Conservation (phyloP, 306 rosid species). For the Sicyos edulis region DNA sequence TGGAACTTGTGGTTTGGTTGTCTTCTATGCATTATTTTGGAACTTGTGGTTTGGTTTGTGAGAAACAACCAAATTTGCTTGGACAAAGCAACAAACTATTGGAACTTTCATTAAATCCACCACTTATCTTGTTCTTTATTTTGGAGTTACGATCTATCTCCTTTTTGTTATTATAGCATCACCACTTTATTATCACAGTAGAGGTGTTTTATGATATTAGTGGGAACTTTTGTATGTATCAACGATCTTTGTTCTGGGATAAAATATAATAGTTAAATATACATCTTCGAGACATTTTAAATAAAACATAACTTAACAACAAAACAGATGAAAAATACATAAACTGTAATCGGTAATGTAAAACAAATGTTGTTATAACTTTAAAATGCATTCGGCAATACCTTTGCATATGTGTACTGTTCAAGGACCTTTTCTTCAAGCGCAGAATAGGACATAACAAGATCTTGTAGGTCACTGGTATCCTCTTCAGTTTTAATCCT, state of each 20-base stretch:
- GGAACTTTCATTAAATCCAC: no score
- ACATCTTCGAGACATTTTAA: background rate
- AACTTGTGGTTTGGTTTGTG: no score
- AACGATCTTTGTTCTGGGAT: background rate
- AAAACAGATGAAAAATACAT: background rate
- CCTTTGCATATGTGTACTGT: slow-evolving; percentile 96
- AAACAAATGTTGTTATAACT: background rate
- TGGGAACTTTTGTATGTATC: no score
- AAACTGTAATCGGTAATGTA: background rate
- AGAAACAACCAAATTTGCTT: no score
- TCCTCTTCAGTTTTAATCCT: slow-evolving; percentile 81
- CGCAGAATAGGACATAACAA: slow-evolving; percentile 59
- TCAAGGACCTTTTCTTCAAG: slow-evolving; percentile 94
- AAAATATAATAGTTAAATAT: background rate
- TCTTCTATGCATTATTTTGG: no score
- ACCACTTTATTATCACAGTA: no score
- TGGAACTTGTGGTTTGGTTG: no score
- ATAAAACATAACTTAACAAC: background rate
- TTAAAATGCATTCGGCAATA: slow-evolving; percentile 27
- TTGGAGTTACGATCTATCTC: no score
- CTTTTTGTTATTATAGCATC: no score
- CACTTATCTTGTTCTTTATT: no score
- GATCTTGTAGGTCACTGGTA: slow-evolving; percentile 70
- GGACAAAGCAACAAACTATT: no score
- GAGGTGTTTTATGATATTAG: no score